Percentiles rank a stretch among this genome's conserved stretches.
These are phyloP conservation scores for Dalbergia oliveri DNA, from an alignment of 306 rosid genomes.

Conservation along the genomic window DNA sequence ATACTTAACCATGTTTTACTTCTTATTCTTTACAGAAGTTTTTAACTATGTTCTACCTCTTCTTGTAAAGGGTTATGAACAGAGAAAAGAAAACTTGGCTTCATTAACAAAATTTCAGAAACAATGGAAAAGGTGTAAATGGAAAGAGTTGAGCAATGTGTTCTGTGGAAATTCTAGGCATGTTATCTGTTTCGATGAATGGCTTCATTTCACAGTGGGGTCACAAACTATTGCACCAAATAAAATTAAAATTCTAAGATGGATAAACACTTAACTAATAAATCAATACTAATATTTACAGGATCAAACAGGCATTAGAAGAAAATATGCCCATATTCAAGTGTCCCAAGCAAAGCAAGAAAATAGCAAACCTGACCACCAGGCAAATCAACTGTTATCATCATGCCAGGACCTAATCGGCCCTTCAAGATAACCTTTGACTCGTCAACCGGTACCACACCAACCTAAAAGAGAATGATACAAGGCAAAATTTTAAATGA, in stretches of 20 bases:
- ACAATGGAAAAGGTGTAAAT: neutral
- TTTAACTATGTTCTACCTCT: slow-evolving; percentile 9
- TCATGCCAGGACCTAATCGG: slow-evolving; percentile 98
- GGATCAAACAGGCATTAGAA: slow-evolving; percentile 32
- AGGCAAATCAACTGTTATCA: slow-evolving; percentile 90
- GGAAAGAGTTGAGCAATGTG: neutral
- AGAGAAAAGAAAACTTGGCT: slow-evolving; percentile 29
- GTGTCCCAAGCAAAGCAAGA: slow-evolving; percentile 26
- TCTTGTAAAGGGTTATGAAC: slow-evolving; percentile 25
- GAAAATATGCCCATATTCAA: slow-evolving; percentile 21
- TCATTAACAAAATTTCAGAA: slow-evolving; percentile 37
- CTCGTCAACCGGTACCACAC: slow-evolving; percentile 93
- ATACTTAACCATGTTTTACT: slow-evolving; percentile 5
- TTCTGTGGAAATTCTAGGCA: neutral
- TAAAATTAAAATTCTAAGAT: slow-evolving; percentile 31
- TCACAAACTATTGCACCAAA: slow-evolving; percentile 16
- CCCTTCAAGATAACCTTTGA: slow-evolving; percentile 96
- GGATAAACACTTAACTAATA: slow-evolving; percentile 38
- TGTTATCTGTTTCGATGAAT: neutral
- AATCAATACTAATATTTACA: slow-evolving; percentile 31
- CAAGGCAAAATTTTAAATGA: slow-evolving; percentile 37
- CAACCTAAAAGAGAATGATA: slow-evolving; percentile 70
- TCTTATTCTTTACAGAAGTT: neutral
- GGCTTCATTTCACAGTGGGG: slow-evolving; percentile 8
- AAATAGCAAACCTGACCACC: slow-evolving; percentile 83